Conservation (phyloP, 176 grass and related monocot species). For the Cenchrus americanus region DNA sequence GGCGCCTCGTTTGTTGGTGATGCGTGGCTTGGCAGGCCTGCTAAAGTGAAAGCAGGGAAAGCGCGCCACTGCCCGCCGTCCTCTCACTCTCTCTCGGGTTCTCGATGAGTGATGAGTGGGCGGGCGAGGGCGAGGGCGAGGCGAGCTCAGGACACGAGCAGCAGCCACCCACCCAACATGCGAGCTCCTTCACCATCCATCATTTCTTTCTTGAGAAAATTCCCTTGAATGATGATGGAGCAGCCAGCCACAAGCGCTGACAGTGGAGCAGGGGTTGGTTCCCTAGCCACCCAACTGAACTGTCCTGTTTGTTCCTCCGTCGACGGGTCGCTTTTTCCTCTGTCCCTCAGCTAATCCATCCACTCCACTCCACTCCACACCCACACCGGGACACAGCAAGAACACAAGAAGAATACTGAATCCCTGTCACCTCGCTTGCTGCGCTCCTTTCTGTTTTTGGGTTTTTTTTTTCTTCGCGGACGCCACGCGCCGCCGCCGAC, state of each 20-base stretch:
- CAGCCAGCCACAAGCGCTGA: constrained; percentile 34
- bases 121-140: no score
- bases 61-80: not conserved
- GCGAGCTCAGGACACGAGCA: not conserved
- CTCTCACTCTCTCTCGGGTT: not conserved
- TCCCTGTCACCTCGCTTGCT: not conserved
- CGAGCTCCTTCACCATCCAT: no score
- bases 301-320: constrained; percentile 42
- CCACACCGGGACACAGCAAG: not conserved
- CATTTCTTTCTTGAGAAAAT: no score
- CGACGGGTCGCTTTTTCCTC: constrained; percentile 26
- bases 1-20: no score
- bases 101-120: not conserved
- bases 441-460: not conserved
- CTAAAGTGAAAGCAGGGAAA: constrained; percentile 20
- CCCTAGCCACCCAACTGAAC: constrained; percentile 48
- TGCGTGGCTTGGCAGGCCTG: no score
- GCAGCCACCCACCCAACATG: no score
- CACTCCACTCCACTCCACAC: no score
- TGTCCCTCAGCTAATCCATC: not conserved
- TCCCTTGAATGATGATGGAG: no score
- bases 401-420: not conserved
- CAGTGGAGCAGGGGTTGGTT: constrained; percentile 45
- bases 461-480: constrained; percentile 41
- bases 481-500: constrained; percentile 17